phyloP scores from a whole-genome alignment of 1,284 basidiomycete genomes.

The Puccinia hordei region DNA sequence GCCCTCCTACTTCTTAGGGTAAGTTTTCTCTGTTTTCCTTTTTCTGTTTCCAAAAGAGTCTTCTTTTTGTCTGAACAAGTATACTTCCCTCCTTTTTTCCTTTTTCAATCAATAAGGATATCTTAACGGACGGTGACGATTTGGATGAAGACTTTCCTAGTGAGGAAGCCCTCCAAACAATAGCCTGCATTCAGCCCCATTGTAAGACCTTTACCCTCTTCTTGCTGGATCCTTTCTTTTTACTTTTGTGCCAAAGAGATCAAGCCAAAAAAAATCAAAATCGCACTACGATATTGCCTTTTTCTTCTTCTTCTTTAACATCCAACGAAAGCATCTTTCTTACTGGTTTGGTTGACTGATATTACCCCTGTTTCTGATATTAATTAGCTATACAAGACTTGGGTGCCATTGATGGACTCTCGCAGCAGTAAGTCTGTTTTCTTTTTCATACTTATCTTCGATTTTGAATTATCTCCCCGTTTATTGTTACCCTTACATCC shows the following conservation, averaged over 20 bases:
- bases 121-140: not conserved
- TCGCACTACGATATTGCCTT: no score
- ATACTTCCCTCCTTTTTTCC: not conserved
- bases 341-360: not conserved
- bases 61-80: not conserved
- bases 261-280: no score
- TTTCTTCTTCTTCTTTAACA: no score
- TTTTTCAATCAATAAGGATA: not conserved
- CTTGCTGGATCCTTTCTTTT: not conserved
- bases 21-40: not conserved
- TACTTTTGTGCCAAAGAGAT: not conserved
- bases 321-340: not conserved
- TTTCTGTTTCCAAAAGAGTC: no score
- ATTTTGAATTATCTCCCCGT: not conserved
- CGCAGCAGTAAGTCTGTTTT: not conserved
- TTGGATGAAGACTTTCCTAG: not conserved
- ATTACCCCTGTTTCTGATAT: not conserved
- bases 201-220: conserved; percentile 19
- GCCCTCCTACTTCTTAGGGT: conserved; percentile 24
- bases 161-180: conserved; percentile 14
- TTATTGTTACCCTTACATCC: no score
- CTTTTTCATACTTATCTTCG: not conserved
- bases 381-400: not conserved
- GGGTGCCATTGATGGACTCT: not conserved
- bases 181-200: conserved; percentile 18